A percentile compares a stretch with the other conserved stretches of the same genome.
Conservation (phyloP, 129 eudicot genomes). For the Saussurea involucrata region DNA sequence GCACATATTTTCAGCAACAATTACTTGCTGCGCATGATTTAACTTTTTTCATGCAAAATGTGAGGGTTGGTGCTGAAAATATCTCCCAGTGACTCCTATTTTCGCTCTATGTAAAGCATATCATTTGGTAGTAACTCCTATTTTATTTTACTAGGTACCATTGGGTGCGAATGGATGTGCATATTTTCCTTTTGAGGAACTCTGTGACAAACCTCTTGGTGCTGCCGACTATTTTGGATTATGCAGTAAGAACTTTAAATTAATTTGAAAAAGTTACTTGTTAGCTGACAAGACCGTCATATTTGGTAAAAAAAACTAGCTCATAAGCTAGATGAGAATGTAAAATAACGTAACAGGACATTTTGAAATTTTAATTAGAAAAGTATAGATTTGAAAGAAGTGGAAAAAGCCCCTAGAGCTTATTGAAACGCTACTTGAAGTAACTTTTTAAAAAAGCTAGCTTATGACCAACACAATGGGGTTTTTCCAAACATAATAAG, state of each 20-base stretch:
- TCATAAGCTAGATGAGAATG: no score
- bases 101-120: neutral
- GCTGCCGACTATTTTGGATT: conserved; percentile 98
- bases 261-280: neutral
- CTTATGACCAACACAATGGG: no score
- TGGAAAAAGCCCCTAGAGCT: no score
- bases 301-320: no score
- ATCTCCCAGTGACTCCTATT: neutral
- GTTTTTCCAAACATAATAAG: no score
- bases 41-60: neutral
- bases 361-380: no score
- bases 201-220: conserved; percentile 94
- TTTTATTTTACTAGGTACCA: conserved; percentile 49
- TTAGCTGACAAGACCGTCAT: no score
- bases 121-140: neutral
- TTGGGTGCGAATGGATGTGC: conserved; percentile 98
- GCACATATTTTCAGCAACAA: neutral
- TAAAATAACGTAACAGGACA: no score
- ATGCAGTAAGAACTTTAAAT: conserved; percentile 63
- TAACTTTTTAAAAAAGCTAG: no score
- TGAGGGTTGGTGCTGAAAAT: neutral
- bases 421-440: no score
- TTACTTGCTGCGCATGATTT: neutral
- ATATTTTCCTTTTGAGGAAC: conserved; percentile 85
- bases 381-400: no score